Evolutionary conservation across 495 filamentous ascomycete genomes (phyloP), one percentile per base, ranked within the genome.

Genomic region (Aspergillus sclerotiicarbonarius): DNA sequence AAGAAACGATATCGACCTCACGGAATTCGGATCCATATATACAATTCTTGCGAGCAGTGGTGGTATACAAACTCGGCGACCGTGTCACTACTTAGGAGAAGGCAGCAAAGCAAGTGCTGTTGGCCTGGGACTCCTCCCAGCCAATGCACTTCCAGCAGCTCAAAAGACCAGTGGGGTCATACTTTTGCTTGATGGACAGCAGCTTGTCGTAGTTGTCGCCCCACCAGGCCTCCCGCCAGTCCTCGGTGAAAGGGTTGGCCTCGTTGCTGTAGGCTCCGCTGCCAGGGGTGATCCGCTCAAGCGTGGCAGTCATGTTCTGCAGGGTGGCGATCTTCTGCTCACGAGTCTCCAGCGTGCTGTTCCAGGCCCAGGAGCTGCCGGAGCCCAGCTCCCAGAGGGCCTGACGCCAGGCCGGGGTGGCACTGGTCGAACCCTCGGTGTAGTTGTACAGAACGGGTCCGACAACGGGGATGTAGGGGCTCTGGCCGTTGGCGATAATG

Each of bases 131-230:
- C 29, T 50, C 47, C 47, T 50, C 18, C 63, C 63, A 66, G 12
- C 63, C 63, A 53, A 66, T 60, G 53, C 63, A 63, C 25, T 61
- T 63, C 45, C 52, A 63, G 43, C 63, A 66, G 51, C 62, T 60
- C 43, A 84, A 78, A 39, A 83, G 7, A 2, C 75, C 74, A 45
- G 67, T 73, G 10, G 83, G 82, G 67, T 86, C 83, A 50, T 73
- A 77, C 58, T 73, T 68, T 33, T 72, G 62, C 74, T 84, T 83
- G 29, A 83, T 65, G 35, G 59, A 43, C 6, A 76, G 59, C 53
- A 84, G 66, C 16, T 70, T 62, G 10, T 58, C 62, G 63, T 86
- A 86, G 21, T 83, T 81, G 12, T 70, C 64, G 21, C 81, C 81
- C 69, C 75, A 83, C 62, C 76, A 84, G 7, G 75, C 71, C 41